Evolutionary conservation across 345 rosid genomes (phyloP).

Genomic region (Limnanthes douglasii): DNA sequence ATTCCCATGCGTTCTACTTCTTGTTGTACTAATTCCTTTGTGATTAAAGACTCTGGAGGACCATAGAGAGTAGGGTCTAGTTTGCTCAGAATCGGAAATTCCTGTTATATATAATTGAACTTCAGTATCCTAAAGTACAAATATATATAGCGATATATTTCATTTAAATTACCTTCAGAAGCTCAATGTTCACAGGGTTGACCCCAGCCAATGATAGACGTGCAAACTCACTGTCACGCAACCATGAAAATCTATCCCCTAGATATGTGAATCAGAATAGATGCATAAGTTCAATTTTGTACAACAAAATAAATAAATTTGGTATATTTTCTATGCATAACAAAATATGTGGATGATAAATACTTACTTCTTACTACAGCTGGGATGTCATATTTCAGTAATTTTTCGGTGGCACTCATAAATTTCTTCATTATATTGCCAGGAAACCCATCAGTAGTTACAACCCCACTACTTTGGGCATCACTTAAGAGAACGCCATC

Average conservation of each 20-base stretch:
- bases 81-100: conserved; percentile 76
- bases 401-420: conserved; percentile 33
- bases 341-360: neutral
- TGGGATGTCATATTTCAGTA: conserved; percentile 68
- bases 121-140: conserved; percentile 5
- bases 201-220: conserved; percentile 90
- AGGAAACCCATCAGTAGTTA: conserved; percentile 9
- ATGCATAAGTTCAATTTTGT: too few relatives aligned
- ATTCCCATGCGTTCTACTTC: conserved; percentile 63
- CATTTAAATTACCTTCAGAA: conserved; percentile 33
- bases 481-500: conserved; percentile 41
- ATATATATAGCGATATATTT: neutral
- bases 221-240: conserved; percentile 87
- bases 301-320: too few relatives aligned
- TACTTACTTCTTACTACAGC: conserved; percentile 53
- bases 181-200: conserved; percentile 72
- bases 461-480: conserved; percentile 20
- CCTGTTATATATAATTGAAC: conserved; percentile 23
- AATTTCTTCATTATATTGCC: conserved; percentile 28
- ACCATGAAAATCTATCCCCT: conserved; percentile 94
- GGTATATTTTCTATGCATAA: too few relatives aligned
- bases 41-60: conserved; percentile 70
- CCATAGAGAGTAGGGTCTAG: conserved; percentile 69
- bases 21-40: conserved; percentile 41
- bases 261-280: conserved; percentile 4